Conservation (phyloP, 129 eudicot genomes). For the Tagetes patula region DNA sequence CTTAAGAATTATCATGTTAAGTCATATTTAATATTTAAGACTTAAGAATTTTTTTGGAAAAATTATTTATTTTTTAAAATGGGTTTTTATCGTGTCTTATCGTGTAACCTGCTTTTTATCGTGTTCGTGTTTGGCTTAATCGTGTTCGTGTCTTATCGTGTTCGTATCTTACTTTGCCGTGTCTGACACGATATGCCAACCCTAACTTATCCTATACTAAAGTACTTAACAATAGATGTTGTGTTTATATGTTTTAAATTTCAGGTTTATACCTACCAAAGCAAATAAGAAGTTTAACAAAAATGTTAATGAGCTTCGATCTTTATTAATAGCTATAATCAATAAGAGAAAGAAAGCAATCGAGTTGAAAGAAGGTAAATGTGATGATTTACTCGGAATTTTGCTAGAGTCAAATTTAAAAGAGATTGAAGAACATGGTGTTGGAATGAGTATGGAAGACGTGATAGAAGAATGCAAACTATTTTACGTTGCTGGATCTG, state of each 20-base stretch:
- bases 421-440: conserved; percentile 31
- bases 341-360: conserved; percentile 39
- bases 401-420: conserved; percentile 33
- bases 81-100: too few species aligned
- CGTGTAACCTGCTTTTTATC: too few species aligned
- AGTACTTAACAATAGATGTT: neutral
- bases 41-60: too few species aligned
- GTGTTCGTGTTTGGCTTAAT: too few species aligned
- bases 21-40: too few species aligned
- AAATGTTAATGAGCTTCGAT: conserved; percentile 28
- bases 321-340: conserved; percentile 33
- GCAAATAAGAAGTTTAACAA: conserved; percentile 37
- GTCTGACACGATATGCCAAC: too few species aligned
- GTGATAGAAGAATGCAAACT: conserved; percentile 50
- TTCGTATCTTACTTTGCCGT: too few species aligned
- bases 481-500: conserved; percentile 47
- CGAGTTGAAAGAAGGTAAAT: conserved; percentile 27
- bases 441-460: conserved; percentile 33
- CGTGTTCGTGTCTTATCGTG: too few species aligned
- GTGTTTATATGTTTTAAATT: neutral
- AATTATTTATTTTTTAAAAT: too few species aligned
- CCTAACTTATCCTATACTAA: too few species aligned
- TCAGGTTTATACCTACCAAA: conserved; percentile 44
- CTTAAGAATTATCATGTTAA: too few species aligned
- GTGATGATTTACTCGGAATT: conserved; percentile 48